Conservation (phyloP, 1,284 basidiomycete genomes). For the Salmacisia buchloeana region DNA sequence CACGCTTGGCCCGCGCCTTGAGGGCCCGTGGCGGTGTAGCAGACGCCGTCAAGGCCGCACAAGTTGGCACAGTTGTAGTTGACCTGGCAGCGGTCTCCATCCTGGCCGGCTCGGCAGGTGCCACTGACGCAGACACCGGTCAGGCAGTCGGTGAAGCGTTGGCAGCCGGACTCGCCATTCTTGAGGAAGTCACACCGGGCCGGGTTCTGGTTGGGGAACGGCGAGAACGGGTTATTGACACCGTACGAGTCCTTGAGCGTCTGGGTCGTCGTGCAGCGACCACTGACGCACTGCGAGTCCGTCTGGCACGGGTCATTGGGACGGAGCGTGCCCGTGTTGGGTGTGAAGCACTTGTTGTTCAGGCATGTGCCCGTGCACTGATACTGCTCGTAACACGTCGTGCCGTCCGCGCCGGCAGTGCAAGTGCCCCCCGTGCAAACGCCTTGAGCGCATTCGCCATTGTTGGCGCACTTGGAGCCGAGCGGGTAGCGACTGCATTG, state of each 20-base stretch:
- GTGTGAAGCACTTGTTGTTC: neutral
- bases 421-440: neutral
- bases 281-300: neutral
- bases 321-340: neutral
- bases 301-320: neutral
- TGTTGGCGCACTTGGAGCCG: neutral
- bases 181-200: neutral
- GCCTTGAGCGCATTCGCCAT: neutral
- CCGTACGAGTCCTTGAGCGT: neutral
- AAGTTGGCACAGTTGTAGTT: neutral
- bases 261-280: neutral
- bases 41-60: neutral
- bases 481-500: too few relatives aligned
- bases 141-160: neutral
- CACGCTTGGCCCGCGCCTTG: neutral
- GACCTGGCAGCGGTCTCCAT: conserved; percentile 6
- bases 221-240: neutral
- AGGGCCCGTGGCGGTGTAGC: neutral
- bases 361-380: neutral
- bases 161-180: neutral
- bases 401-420: neutral
- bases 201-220: neutral
- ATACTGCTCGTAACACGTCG: neutral
- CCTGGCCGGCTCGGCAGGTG: neutral
- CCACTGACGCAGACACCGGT: neutral